These are phyloP conservation scores for Cladosporium oxysporum DNA, from an alignment of 2,329 filamentous ascomycete genomes.

Conservation along the genomic window DNA sequence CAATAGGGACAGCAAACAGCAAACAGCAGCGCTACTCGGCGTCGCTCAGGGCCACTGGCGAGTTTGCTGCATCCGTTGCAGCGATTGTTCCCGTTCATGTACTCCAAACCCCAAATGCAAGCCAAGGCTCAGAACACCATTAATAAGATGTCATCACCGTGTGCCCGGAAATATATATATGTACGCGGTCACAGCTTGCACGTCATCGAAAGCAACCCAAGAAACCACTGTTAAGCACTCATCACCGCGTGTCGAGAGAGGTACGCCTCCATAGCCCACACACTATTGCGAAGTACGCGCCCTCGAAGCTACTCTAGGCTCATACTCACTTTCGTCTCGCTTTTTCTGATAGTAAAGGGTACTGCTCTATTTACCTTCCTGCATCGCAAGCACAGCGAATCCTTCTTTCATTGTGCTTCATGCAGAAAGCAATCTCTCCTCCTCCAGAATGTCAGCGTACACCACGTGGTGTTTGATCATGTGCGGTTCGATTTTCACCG, in stretches of 20 bases:
- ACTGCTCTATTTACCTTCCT: not conserved
- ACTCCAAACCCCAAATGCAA: not conserved
- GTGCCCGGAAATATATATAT: too few species aligned
- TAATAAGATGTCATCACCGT: too few species aligned
- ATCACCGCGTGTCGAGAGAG: not conserved
- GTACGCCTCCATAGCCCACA: not conserved
- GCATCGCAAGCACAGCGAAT: not conserved
- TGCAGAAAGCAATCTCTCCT: not conserved
- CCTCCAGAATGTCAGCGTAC: not conserved
- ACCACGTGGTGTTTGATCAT: conserved; percentile 3
- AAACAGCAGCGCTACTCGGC: not conserved
- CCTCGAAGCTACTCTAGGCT: not conserved
- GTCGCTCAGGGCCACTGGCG: not conserved
- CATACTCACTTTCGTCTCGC: not conserved
- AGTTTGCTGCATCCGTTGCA: not conserved
- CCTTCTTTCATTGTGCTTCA: not conserved
- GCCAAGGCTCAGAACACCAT: not conserved
- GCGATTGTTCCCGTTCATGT: not conserved
- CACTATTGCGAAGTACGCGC: not conserved
- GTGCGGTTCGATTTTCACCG: not conserved
- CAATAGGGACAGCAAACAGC: not conserved
- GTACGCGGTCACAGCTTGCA: too few species aligned
- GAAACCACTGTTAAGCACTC: not conserved
- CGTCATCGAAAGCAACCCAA: not conserved
- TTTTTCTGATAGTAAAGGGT: not conserved